A percentile compares a stretch with the other conserved stretches of the same genome.
Evolutionary conservation across 2,329 filamentous ascomycete genomes (phyloP).

Genomic region (Sporothrix euskadiensis): DNA sequence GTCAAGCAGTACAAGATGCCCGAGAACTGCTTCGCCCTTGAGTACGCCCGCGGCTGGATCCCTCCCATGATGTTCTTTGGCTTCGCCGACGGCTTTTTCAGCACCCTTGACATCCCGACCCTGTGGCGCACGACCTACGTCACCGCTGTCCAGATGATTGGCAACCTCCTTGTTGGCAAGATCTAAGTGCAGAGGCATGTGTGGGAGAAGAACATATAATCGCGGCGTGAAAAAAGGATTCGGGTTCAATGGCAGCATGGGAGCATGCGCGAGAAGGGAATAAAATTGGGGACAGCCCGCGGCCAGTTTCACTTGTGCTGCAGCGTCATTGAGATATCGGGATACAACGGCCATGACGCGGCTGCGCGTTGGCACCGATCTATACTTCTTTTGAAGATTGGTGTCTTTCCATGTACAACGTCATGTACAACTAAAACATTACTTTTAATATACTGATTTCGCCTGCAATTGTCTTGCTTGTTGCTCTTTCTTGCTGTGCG

Average conservation of each 20-base stretch:
- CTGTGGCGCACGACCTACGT: conserved; percentile 75
- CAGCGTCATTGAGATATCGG: neutral
- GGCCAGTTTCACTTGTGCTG: neutral
- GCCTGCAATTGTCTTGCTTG: neutral
- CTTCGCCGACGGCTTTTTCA: conserved; percentile 76
- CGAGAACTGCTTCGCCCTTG: conserved; percentile 73
- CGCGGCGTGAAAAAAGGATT: neutral
- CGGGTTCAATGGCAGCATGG: neutral
- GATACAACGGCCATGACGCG: neutral
- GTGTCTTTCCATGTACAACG: neutral
- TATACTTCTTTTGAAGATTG: neutral
- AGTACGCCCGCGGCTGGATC: conserved; percentile 87
- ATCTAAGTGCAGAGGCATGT: conserved; percentile 46
- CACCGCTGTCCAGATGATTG: conserved; percentile 74
- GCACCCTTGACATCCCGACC: conserved; percentile 82
- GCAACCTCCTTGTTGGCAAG: conserved; percentile 70
- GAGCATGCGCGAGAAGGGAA: neutral
- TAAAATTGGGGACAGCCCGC: neutral
- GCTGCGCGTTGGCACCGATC: neutral
- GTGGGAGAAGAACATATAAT: neutral
- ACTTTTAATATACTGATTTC: conserved; percentile 9
- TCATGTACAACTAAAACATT: neutral
- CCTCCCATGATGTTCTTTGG: conserved; percentile 91
- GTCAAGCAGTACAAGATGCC: conserved; percentile 86
- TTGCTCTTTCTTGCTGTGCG: neutral